These are phyloP conservation scores for Nannizziopsis arthrosporioides DNA, from an alignment of 2,329 filamentous ascomycete species.

Conservation along the genomic window DNA sequence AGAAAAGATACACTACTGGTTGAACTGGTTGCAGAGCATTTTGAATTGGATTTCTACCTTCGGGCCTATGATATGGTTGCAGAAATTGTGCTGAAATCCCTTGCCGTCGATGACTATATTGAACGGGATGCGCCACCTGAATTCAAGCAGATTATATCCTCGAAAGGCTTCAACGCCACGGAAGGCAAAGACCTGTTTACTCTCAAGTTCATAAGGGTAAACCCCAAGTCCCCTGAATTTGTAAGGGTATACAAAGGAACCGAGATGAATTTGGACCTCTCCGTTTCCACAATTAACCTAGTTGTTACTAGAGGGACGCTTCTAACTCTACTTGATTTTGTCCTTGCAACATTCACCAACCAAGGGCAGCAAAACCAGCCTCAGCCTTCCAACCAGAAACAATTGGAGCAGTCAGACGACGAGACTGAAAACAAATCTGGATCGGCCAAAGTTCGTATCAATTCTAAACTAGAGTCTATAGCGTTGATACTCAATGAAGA, in stretches of 20 bases:
- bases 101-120: slow-evolving; percentile 90
- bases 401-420: slow-evolving; percentile 20
- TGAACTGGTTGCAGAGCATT: slow-evolving; percentile 80
- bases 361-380: slow-evolving; percentile 40
- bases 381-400: slow-evolving; percentile 20
- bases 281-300: slow-evolving; percentile 89
- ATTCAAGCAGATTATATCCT: slow-evolving; percentile 96
- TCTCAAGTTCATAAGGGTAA: slow-evolving; percentile 82
- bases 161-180: slow-evolving; percentile 58
- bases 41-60: slow-evolving; percentile 77
- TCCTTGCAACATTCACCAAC: slow-evolving; percentile 78
- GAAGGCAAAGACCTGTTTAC: slow-evolving; percentile 71
- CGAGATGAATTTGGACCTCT: slow-evolving; percentile 81
- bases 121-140: slow-evolving; percentile 66
- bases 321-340: slow-evolving; percentile 84
- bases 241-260: slow-evolving; percentile 84
- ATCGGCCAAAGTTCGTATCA: slow-evolving; percentile 76
- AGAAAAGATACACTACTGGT: slow-evolving; percentile 73
- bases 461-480: slow-evolving; percentile 86
- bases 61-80: slow-evolving; percentile 86
- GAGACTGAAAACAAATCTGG: slow-evolving; percentile 24
- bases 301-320: slow-evolving; percentile 88
- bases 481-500: slow-evolving; percentile 94
- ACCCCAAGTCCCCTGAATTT: slow-evolving; percentile 83
- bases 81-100: slow-evolving; percentile 72